Evolutionary conservation across 2,329 filamentous ascomycete species (phyloP).

Genomic region (Dichotomopilus funicola): DNA sequence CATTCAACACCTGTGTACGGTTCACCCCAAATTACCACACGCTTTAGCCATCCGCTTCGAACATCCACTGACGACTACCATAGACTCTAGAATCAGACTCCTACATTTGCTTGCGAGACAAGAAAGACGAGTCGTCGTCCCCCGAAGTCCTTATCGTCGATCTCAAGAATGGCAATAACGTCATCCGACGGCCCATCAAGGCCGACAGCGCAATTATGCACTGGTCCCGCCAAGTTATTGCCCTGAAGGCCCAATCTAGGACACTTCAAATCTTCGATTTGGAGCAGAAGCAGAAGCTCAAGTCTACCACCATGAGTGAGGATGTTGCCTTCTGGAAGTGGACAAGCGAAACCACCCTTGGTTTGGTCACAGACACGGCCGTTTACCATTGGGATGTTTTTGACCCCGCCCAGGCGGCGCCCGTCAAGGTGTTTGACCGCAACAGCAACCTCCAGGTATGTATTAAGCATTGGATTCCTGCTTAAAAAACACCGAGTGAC

Average conservation of each 20-base stretch:
- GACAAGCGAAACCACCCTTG: constrained; percentile 84
- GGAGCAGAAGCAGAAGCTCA: constrained; percentile 86
- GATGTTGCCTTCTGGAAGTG: constrained; percentile 99
- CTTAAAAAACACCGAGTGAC: not conserved
- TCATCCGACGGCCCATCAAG: constrained; percentile 92
- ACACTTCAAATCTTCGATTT: constrained; percentile 98
- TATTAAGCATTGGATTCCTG: constrained; percentile 16
- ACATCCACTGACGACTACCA: not conserved
- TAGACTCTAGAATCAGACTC: constrained; percentile 97
- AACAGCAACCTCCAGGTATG: constrained; percentile 81
- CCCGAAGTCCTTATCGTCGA: constrained; percentile 97
- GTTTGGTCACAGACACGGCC: constrained; percentile 81
- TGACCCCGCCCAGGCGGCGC: constrained; percentile 69
- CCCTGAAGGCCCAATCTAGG: constrained; percentile 86
- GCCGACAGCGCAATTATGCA: constrained; percentile 99
- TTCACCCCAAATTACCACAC: not conserved
- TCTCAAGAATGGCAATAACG: constrained; percentile 94
- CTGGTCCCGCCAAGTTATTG: constrained; percentile 92
- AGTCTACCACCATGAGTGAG: constrained; percentile 93
- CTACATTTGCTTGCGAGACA: constrained; percentile 94
- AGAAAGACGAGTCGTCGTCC: constrained; percentile 74
- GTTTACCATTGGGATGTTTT: constrained; percentile 99
- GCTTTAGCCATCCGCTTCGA: not conserved
- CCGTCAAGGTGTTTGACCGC: constrained; percentile 89
- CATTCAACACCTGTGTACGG: constrained; percentile 81